Conservation (phyloP, 345 rosid species). For the Moricandia arvensis region DNA sequence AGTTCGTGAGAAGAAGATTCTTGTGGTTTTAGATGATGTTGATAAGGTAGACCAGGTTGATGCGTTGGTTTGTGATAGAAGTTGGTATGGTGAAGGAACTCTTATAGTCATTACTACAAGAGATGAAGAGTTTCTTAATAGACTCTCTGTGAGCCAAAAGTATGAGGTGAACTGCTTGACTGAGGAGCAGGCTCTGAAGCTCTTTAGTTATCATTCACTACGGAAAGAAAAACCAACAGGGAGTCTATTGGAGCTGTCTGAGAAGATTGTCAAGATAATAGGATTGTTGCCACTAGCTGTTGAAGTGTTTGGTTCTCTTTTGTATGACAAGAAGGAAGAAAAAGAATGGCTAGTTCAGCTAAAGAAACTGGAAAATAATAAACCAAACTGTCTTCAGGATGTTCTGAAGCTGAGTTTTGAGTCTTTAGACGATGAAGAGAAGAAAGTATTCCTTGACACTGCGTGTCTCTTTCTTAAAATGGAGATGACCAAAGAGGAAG, state of each 20-base stretch:
- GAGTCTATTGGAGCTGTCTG: slow-evolving; percentile 27
- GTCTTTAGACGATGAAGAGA: slow-evolving; percentile 44
- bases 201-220: slow-evolving; percentile 64
- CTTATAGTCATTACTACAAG: slow-evolving; percentile 67
- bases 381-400: slow-evolving; percentile 39
- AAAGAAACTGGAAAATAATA: slow-evolving; percentile 36
- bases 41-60: slow-evolving; percentile 43
- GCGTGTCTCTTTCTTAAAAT: slow-evolving; percentile 62
- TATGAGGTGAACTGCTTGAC: slow-evolving; percentile 55
- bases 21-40: slow-evolving; percentile 63
- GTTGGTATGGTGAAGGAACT: slow-evolving; percentile 52
- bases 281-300: slow-evolving; percentile 62
- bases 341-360: slow-evolving; percentile 55
- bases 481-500: slow-evolving; percentile 46
- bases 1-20: slow-evolving; percentile 34
- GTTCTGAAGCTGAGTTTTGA: slow-evolving; percentile 55
- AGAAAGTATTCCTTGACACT: slow-evolving; percentile 61
- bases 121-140: slow-evolving; percentile 38
- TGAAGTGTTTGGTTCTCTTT: slow-evolving; percentile 65
- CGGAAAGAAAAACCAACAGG: slow-evolving; percentile 51
- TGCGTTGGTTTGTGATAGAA: slow-evolving; percentile 46
- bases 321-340: slow-evolving; percentile 46
- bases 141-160: slow-evolving; percentile 19
- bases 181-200: slow-evolving; percentile 38
- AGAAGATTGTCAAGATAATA: slow-evolving; percentile 42